These are phyloP conservation scores for Halophytophthora polymorphica DNA, from an alignment of 352 stramenopile species.

Conservation along the genomic window DNA sequence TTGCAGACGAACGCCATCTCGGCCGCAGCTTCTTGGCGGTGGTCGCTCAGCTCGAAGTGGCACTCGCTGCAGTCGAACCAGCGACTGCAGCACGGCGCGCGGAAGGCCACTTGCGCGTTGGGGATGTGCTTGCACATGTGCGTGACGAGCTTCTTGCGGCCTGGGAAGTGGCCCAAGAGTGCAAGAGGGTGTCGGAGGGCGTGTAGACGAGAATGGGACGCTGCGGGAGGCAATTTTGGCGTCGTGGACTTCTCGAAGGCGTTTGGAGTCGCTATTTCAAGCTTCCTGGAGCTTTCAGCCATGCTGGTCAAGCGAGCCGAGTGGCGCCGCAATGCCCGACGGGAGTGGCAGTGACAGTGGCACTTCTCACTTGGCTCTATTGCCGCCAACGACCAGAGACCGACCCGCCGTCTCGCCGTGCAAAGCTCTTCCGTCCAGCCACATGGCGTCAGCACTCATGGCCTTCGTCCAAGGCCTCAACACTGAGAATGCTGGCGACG, in stretches of 20 bases:
- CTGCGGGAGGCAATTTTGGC: neutral
- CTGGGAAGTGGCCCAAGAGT: too few species aligned
- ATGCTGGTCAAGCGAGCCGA: too few species aligned
- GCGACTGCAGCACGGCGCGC: conserved; percentile 60
- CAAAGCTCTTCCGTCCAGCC: too few species aligned
- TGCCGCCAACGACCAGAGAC: too few species aligned
- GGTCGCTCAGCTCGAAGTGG: conserved; percentile 64
- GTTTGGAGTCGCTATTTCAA: neutral
- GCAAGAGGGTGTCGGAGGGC: conserved; percentile 1
- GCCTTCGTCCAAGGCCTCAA: conserved; percentile 34
- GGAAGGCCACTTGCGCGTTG: conserved; percentile 49
- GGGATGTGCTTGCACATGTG: conserved; percentile 52
- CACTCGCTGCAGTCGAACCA: conserved; percentile 83
- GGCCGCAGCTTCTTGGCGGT: conserved; percentile 32
- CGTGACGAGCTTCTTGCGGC: neutral
- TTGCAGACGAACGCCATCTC: conserved; percentile 73
- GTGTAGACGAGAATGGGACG: too few species aligned
- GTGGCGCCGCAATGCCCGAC: too few species aligned
- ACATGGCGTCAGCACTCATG: conserved; percentile 38
- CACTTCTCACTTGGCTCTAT: too few species aligned
- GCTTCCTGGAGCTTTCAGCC: too few species aligned
- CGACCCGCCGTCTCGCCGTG: too few species aligned
- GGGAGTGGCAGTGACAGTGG: too few species aligned
- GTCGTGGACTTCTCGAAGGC: neutral
- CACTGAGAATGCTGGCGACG: conserved; percentile 15